Evolutionary conservation across 2,329 filamentous ascomycete genomes (phyloP).

Genomic region (Exophiala aquamarina): DNA sequence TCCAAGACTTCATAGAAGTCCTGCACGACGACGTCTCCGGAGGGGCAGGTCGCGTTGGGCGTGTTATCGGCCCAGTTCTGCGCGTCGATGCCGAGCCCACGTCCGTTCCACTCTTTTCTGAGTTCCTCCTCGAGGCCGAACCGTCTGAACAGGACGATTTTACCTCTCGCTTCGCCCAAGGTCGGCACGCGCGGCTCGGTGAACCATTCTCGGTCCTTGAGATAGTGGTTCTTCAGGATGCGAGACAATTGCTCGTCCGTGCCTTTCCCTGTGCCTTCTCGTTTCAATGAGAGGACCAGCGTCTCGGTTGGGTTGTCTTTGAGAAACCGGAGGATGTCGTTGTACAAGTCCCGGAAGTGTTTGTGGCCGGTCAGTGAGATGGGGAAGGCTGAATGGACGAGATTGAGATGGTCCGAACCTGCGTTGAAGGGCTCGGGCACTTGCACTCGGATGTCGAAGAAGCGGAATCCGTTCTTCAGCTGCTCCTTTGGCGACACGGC

Average conservation of each 20-base stretch:
- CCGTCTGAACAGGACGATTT: conserved; percentile 79
- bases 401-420: conserved; percentile 66
- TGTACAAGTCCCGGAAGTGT: conserved; percentile 72
- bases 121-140: conserved; percentile 63
- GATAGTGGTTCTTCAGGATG: conserved; percentile 73
- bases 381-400: conserved; percentile 90
- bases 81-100: conserved; percentile 60
- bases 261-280: conserved; percentile 79
- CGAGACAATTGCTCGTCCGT: conserved; percentile 76
- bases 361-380: conserved; percentile 79
- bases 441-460: conserved; percentile 87
- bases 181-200: conserved; percentile 73
- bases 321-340: conserved; percentile 72
- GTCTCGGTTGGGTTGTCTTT: conserved; percentile 76
- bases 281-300: conserved; percentile 83
- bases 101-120: conserved; percentile 45
- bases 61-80: conserved; percentile 84
- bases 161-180: conserved; percentile 76
- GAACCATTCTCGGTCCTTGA: conserved; percentile 68
- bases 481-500: conserved; percentile 74
- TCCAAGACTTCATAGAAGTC: conserved; percentile 90
- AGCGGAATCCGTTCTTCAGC: conserved; percentile 85
- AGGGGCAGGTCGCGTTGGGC: conserved; percentile 67
- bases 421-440: conserved; percentile 58
- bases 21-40: conserved; percentile 79